Base-by-base conservation (phyloP, 2,329 filamentous ascomycete species). In the Aspergillus awamori region DNA sequence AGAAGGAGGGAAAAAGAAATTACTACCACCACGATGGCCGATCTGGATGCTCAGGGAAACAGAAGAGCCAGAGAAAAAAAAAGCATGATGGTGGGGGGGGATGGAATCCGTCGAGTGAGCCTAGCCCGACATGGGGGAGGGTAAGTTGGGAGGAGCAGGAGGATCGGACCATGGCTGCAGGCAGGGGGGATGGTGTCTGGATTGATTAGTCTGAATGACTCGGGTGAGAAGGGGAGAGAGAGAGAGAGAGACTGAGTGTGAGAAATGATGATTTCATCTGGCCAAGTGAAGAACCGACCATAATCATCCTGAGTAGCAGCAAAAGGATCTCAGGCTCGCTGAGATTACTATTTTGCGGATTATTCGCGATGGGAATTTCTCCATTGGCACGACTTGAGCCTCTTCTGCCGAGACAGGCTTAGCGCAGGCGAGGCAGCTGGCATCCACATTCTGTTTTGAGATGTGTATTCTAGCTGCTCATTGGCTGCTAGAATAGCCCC, bases 1-100 rank as follows among this genome's bases (percentile, higher is more conserved):
- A 56, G 41, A 60, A 48, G 17, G n/a, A 36, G 22, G 26, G 43
- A 53, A 55, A 53, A 26, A 52, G 52, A 57, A n/a, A 47, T 36
- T 30, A 30, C 53, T 17, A 24, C 20, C 56, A 58, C 13, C 8
- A 13, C 10, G 8, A 22, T 45, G 17, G 39, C 8, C 39, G 39
- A 10, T 20, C n/a, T 10, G 41, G 41, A 43, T 43, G 41, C 17
- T 43, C 41, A 22, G 17, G 24, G 41, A 45, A 22, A 17, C 33
- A 5, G 33, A 15, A 11, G 13, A 36, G 33, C 33, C 33, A 36
- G 33, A 11, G 33, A 36, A 24, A 45, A 20, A 11, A 24, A 45
- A 45, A 45, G 41, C 41, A 24, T 45, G 41, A 24, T 24, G 41
- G 20, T 45, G 26, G 47, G 26, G 47, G 47, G 26, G 11, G 13